Evolutionary conservation across 2,329 filamentous ascomycete species (phyloP).

Genomic region (Westerdykella sp.): DNA sequence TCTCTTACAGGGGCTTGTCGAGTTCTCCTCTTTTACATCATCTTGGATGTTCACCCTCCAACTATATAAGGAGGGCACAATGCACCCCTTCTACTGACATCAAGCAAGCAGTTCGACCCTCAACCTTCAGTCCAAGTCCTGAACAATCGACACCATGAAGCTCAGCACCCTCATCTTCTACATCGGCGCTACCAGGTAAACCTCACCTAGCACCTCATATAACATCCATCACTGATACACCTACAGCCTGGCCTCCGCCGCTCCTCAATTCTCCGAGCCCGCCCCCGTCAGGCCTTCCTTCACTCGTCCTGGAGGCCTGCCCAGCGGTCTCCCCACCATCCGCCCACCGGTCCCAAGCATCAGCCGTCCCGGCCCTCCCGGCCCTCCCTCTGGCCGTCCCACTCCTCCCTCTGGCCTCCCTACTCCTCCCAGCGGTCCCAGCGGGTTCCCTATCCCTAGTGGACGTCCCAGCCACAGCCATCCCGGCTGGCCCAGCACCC

Average conservation of each 20-base stretch:
- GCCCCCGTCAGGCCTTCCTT: background rate
- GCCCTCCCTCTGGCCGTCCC: conserved; percentile 2
- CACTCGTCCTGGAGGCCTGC: conserved; percentile 1
- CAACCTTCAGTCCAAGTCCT: conserved; percentile 3
- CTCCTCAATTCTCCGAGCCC: conserved; percentile 9
- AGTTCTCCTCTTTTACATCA: conserved; percentile 1
- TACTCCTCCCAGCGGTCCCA: background rate
- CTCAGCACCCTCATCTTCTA: conserved; percentile 15
- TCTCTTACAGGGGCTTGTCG: background rate
- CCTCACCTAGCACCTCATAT: background rate
- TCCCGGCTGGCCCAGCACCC: background rate
- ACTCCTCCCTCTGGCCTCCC: conserved; percentile 1
- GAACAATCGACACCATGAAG: conserved; percentile 18
- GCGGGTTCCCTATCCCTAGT: background rate
- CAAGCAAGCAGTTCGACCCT: conserved; percentile 7
- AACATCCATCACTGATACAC: conserved; percentile 3
- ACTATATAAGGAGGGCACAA: background rate
- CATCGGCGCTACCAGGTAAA: conserved; percentile 17
- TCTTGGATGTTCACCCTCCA: background rate
- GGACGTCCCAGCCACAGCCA: background rate
- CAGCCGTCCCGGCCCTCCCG: conserved; percentile 6
- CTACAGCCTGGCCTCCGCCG: conserved; percentile 14
- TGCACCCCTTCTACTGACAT: background rate
- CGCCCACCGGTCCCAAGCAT: conserved; percentile 9
- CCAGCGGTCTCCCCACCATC: conserved; percentile 4